These are phyloP conservation scores for Cystoisospora suis DNA, from an alignment of 169 alveolate species.

Conservation along the genomic window DNA sequence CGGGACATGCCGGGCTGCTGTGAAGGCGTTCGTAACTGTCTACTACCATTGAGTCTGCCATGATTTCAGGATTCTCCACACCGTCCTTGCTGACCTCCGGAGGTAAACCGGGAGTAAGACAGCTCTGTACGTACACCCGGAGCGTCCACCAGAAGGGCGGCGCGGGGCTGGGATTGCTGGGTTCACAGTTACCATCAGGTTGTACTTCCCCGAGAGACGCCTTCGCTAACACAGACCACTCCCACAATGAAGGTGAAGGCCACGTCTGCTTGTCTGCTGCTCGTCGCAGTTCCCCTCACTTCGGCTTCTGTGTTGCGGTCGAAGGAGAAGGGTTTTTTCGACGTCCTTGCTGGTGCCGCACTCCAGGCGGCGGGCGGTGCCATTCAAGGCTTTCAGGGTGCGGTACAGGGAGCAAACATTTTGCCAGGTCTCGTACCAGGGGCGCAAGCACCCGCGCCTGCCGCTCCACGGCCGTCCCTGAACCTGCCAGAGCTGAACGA, in stretches of 20 bases:
- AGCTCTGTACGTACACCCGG: too few species aligned
- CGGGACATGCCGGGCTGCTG: too few species aligned
- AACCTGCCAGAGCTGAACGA: slow-evolving; percentile 25
- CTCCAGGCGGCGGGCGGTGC: slow-evolving; percentile 26
- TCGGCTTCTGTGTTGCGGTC: not conserved
- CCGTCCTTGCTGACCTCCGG: too few species aligned
- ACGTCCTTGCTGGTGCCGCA: not conserved
- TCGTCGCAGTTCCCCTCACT: not conserved
- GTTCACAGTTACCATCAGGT: not conserved
- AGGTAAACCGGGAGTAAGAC: too few species aligned
- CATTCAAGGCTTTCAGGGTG: not conserved
- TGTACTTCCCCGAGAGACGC: not conserved
- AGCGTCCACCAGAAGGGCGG: too few species aligned
- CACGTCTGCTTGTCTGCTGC: not conserved
- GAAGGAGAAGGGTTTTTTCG: slow-evolving; percentile 14
- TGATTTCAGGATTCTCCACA: too few species aligned
- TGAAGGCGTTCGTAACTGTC: too few species aligned
- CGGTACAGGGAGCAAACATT: not conserved
- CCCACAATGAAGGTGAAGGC: slow-evolving; percentile 15
- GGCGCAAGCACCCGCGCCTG: not conserved
- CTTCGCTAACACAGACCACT: too few species aligned
- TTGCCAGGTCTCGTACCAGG: not conserved
- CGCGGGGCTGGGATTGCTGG: too few species aligned
- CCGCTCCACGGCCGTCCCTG: slow-evolving; percentile 9
- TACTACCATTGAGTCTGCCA: too few species aligned